Conservation (phyloP, 306 rosid species). For the Quillaja saponaria region DNA sequence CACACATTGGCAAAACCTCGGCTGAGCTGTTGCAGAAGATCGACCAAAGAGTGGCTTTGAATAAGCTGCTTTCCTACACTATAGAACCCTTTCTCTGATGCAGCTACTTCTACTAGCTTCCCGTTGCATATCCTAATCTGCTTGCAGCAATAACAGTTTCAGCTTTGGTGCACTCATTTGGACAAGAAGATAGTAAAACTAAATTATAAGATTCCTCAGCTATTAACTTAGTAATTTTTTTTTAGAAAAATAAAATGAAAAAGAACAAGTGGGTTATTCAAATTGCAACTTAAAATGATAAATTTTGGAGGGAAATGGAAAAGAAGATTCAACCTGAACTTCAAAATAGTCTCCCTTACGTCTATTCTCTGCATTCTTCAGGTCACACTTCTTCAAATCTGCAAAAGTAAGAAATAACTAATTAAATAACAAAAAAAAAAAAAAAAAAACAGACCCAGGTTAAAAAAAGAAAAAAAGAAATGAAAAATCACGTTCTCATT, state of each 20-base stretch:
- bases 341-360: conserved; percentile 65
- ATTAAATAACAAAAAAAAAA: not conserved
- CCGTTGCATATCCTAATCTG: conserved; percentile 94
- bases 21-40: conserved; percentile 93
- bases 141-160: conserved; percentile 27
- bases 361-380: conserved; percentile 47
- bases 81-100: conserved; percentile 84
- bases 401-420: not conserved
- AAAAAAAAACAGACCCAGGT: no score
- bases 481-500: not conserved
- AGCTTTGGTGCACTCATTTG: conserved; percentile 5
- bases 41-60: conserved; percentile 79
- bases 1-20: conserved; percentile 85
- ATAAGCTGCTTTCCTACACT: conserved; percentile 67
- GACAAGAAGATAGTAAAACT: not conserved
- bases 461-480: no score
- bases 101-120: conserved; percentile 73
- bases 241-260: not conserved
- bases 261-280: not conserved
- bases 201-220: no score
- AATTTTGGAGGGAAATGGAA: not conserved
- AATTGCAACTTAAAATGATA: not conserved
- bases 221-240: no score
- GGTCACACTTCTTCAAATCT: conserved; percentile 69
- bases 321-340: conserved; percentile 57